phyloP scores from a whole-genome alignment of 108 stramenopile species.

The Fragilaria crotonensis region DNA sequence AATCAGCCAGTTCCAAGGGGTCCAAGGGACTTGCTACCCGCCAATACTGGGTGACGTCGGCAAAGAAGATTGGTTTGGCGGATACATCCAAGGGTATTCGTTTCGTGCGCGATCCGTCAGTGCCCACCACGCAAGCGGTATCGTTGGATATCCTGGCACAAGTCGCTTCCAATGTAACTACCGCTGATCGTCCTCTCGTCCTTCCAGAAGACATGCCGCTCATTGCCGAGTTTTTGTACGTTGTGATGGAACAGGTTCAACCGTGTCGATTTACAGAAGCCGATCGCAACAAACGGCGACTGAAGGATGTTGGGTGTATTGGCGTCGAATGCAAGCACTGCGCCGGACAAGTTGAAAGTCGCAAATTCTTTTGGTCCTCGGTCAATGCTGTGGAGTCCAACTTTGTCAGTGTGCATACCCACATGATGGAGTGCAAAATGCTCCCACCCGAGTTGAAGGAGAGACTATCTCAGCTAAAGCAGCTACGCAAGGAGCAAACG shows the following conservation, averaged over 20 bases:
- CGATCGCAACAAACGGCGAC: slow-evolving; percentile 81
- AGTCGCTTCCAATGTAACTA: slow-evolving; percentile 57
- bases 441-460: slow-evolving; percentile 59
- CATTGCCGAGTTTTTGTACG: slow-evolving; percentile 83
- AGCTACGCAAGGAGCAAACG: slow-evolving; percentile 81
- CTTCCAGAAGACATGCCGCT: slow-evolving; percentile 72
- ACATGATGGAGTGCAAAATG: slow-evolving; percentile 80
- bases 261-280: slow-evolving; percentile 87
- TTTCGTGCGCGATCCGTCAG: slow-evolving; percentile 62
- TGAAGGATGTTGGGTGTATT: slow-evolving; percentile 81
- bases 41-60: slow-evolving; percentile 81
- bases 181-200: slow-evolving; percentile 51
- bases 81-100: slow-evolving; percentile 74
- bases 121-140: slow-evolving; percentile 36
- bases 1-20: slow-evolving; percentile 81
- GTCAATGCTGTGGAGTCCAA: slow-evolving; percentile 88
- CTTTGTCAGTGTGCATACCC: slow-evolving; percentile 87
- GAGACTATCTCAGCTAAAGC: slow-evolving; percentile 53
- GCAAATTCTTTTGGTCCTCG: slow-evolving; percentile 90
- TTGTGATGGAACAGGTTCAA: slow-evolving; percentile 85
- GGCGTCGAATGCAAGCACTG: slow-evolving; percentile 91
- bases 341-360: slow-evolving; percentile 76
- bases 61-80: slow-evolving; percentile 77
- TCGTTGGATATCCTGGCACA: slow-evolving; percentile 73
- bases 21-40: slow-evolving; percentile 83